A percentile compares a stretch with the other conserved stretches of the same genome.
phyloP scores from a whole-genome alignment of 148 eudicot genomes.

The Polygonum maritimum region DNA sequence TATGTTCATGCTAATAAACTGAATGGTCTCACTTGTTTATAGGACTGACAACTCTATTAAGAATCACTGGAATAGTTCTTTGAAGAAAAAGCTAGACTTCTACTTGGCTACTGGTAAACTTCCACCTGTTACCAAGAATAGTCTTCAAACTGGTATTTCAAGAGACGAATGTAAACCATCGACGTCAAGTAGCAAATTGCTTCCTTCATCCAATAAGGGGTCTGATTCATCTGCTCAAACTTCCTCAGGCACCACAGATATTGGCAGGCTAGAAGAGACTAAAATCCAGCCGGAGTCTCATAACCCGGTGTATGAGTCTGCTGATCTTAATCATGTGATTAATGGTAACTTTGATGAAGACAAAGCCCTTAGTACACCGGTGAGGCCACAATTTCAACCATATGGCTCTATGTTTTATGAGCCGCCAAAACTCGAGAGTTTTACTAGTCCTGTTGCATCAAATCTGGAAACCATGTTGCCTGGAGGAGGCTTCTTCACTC shows the following conservation, averaged over 20 bases:
- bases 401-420: conserved; percentile 51
- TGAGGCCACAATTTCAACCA: conserved; percentile 23
- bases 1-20: background rate
- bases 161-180: conserved; percentile 29
- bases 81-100: conserved; percentile 91
- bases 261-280: conserved; percentile 31
- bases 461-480: conserved; percentile 21
- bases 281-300: conserved; percentile 30
- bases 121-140: conserved; percentile 59
- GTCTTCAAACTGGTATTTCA: conserved; percentile 25
- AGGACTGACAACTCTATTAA: conserved; percentile 98
- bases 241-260: conserved; percentile 51
- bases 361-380: conserved; percentile 25
- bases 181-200: conserved; percentile 29
- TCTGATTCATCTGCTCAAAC: conserved; percentile 58
- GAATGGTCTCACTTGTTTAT: conserved; percentile 5
- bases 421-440: conserved; percentile 41
- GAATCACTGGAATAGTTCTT: conserved; percentile 99
- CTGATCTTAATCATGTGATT: conserved; percentile 25
- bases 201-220: conserved; percentile 34
- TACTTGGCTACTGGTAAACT: conserved; percentile 81
- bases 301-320: conserved; percentile 32
- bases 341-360: conserved; percentile 24
- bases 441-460: conserved; percentile 25
- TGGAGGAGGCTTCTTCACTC: conserved; percentile 41